These are phyloP conservation scores for Populus tomentosa DNA, from an alignment of 441 rosid genomes.

Conservation along the genomic window DNA sequence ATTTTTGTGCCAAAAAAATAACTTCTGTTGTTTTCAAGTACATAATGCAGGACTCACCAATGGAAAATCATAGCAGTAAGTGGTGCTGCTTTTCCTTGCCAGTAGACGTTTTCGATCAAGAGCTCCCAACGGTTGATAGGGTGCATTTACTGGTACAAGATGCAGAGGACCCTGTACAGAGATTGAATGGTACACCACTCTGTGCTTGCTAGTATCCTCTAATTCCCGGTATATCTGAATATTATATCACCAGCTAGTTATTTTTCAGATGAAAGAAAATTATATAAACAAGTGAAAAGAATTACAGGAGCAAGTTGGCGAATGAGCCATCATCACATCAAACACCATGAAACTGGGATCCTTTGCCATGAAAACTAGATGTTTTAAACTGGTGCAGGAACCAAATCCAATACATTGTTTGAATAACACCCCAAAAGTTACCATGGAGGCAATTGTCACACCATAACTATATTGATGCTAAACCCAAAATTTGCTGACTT, in stretches of 20 bases:
- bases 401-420: too few relatives aligned
- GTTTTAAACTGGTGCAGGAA: too few relatives aligned
- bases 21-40: conserved; percentile 5
- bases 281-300: background rate
- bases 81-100: conserved; percentile 85
- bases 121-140: conserved; percentile 70
- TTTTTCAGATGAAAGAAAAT: background rate
- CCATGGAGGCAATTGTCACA: too few relatives aligned
- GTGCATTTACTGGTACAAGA: conserved; percentile 54
- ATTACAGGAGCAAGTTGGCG: background rate
- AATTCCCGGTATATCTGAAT: conserved; percentile 90
- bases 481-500: too few relatives aligned
- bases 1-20: background rate
- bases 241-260: conserved; percentile 13
- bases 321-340: background rate
- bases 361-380: too few relatives aligned
- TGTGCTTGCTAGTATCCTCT: conserved; percentile 56
- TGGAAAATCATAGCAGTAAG: conserved; percentile 98
- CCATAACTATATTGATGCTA: too few relatives aligned
- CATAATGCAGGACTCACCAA: conserved; percentile 50
- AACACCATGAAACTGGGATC: too few relatives aligned
- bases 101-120: conserved; percentile 79
- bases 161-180: conserved; percentile 65
- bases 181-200: conserved; percentile 64
- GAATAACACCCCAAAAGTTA: too few relatives aligned